Conservation (phyloP, 768 basidiomycete genomes). For the Rhizopogon roseolus region DNA sequence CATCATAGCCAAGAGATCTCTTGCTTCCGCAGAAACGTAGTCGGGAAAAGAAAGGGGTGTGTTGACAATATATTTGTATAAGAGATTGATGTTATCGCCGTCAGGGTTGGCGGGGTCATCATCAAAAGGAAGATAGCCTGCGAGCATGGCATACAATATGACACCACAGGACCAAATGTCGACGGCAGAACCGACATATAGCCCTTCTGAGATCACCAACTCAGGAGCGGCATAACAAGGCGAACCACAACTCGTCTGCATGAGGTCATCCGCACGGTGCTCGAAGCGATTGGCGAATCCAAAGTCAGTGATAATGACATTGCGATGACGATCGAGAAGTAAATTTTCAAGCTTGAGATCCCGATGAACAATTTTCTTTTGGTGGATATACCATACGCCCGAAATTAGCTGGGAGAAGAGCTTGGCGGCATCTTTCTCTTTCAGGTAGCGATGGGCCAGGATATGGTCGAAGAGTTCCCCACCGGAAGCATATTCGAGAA, state of each 20-base stretch:
- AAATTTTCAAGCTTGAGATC: slow-evolving; percentile 99
- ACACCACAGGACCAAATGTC: slow-evolving; percentile 98
- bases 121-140: slow-evolving; percentile 97
- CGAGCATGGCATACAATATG: slow-evolving; percentile 95
- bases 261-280: slow-evolving; percentile 87
- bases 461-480: slow-evolving; percentile 99
- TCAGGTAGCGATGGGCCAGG: slow-evolving; percentile 93
- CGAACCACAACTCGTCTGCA: slow-evolving; percentile 97
- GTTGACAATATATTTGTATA: slow-evolving; percentile 98
- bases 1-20: slow-evolving; percentile 85
- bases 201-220: slow-evolving; percentile 93
- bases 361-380: slow-evolving; percentile 98
- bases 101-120: slow-evolving; percentile 98
- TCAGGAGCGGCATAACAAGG: slow-evolving; percentile 99
- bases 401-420: slow-evolving; percentile 98
- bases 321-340: slow-evolving; percentile 92
- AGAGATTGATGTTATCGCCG: slow-evolving; percentile 97
- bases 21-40: slow-evolving; percentile 79
- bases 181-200: slow-evolving; percentile 95
- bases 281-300: slow-evolving; percentile 98
- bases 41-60: slow-evolving; percentile 97
- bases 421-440: slow-evolving; percentile 90
- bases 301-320: slow-evolving; percentile 99
- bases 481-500: slow-evolving; percentile 96
- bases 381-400: slow-evolving; percentile 98